Percentiles rank a stretch among this genome's conserved stretches.
These are phyloP conservation scores for sorghum (Sorghum bicolor) DNA, from an alignment of 176 grass and related monocot species.

Conservation along the genomic window Sorghum_bicolor_NCBIv3 NC_012871.2:3323001-3323500, in stretches of 20 bases:
- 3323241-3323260: neutral
- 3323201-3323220: neutral
- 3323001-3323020: neutral
- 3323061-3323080: neutral
- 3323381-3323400: conserved; percentile 1
- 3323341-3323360: neutral
- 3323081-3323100: conserved; percentile 43
- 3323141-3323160: neutral
- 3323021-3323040: neutral
- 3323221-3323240: neutral
- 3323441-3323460: too few species aligned
- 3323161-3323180: conserved; percentile 47
- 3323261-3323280: neutral
- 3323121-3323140: neutral
- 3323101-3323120: conserved; percentile 31
- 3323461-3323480: too few species aligned
- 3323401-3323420: conserved; percentile 4
- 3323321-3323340: neutral
- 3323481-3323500: too few species aligned
- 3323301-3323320: neutral
- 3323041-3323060: neutral
- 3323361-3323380: neutral
- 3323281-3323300: neutral
- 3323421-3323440: neutral
- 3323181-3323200: conserved; percentile 35